Base-by-base conservation (phyloP, 2,329 filamentous ascomycete genomes). In the Fusarium sp. region DNA sequence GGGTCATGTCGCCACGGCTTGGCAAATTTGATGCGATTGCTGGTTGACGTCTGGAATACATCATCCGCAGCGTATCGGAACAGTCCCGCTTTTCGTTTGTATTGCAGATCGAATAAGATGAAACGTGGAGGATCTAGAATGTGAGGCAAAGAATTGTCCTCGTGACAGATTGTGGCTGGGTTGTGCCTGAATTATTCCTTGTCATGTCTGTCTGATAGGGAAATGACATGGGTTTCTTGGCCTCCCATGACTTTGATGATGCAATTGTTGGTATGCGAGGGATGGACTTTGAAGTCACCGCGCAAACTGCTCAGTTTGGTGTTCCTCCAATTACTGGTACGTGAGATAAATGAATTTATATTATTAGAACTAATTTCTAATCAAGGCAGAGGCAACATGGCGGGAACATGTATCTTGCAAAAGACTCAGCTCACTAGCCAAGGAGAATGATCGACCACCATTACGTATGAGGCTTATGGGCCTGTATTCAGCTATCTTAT, bases 161-260 rank as follows among this genome's bases (percentile, higher is more conserved):
- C 36, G 58, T 34, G 40, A 42, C 14, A 36, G 34, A 7, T 28
- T 24, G 52, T 30, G 52, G 52, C 52, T 49, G 53, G 20, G 19
- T 17, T 17, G 51, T 59, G 15, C 52, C 52, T 59, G 43, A 43
- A 43, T 58, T 58, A 58, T 50, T 48, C 43, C 52, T 52, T 59
- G 43, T 6, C 21, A 20, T 21, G 20, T 17, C 36, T 7, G 52
- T 19, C 11, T 43, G 23, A 20, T 19, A 12, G 49, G 10, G 19
- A 39, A 24, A 9, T 36, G 40, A 15, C 42, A 60, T 54, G 30
- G 36, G 28, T 14, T 47, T 43, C 23, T 60, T 36, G 8, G 20
- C 38, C 48, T 26, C 19, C 30, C 46, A 53, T 53, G 19, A 3
- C 42, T 30, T 21, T 7, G 3, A 56, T 60, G 55, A 47, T 60